These are phyloP conservation scores for Mycena chlorophos DNA, from an alignment of 768 basidiomycete species.

Conservation along the genomic window DNA sequence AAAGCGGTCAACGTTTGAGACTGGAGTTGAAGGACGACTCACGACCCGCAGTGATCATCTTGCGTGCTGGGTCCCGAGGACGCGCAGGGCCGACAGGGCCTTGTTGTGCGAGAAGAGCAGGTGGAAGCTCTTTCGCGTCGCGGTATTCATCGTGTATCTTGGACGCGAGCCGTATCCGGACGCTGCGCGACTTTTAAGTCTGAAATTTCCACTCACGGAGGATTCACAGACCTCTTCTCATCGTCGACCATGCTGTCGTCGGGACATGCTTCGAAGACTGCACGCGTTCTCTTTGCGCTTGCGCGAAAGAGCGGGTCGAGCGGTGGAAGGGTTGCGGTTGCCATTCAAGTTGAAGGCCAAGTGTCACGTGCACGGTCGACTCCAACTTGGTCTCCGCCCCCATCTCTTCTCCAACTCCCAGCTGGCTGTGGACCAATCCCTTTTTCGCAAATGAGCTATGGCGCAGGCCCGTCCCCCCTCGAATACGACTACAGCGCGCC, in stretches of 20 bases:
- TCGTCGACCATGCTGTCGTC: conserved; percentile 65
- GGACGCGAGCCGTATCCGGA: conserved; percentile 72
- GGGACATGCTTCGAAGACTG: conserved; percentile 64
- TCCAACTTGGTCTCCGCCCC: too few species aligned
- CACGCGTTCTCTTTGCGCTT: conserved; percentile 71
- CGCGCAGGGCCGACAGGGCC: conserved; percentile 77
- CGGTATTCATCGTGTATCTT: conserved; percentile 91
- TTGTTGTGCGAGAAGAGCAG: conserved; percentile 79
- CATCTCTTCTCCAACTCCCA: too few species aligned
- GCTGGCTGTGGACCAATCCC: too few species aligned
- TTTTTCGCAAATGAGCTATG: too few species aligned
- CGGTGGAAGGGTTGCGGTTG: conserved; percentile 58
- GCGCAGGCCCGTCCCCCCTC: too few species aligned
- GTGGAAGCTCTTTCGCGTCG: conserved; percentile 81
- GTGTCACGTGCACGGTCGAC: too few species aligned
- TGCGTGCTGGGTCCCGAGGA: conserved; percentile 56
- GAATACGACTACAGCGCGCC: too few species aligned
- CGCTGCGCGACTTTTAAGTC: conserved; percentile 37
- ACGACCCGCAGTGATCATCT: conserved; percentile 76
- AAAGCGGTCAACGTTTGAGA: conserved; percentile 8
- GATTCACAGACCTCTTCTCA: conserved; percentile 58
- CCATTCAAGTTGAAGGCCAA: conserved; percentile 24
- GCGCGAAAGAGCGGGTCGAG: conserved; percentile 63
- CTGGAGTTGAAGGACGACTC: conserved; percentile 24
- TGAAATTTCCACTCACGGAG: background rate